Base-by-base conservation (phyloP, 441 rosid genomes). In the Geranium incanum region DNA sequence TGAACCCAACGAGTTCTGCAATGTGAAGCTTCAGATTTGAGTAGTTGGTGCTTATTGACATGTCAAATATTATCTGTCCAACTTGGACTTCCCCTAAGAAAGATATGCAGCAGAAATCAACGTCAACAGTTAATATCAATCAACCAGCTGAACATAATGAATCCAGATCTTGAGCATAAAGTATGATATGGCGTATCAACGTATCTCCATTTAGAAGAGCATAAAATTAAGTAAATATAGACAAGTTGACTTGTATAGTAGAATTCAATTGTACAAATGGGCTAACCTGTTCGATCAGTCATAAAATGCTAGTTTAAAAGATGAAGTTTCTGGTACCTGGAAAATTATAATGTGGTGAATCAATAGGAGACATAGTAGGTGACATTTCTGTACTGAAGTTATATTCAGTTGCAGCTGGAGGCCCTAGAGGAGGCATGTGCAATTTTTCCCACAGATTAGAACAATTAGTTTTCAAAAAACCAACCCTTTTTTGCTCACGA, bases 401-500 rank as follows among this genome's bases (percentile, higher is more conserved):
- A 38, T 78, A 76, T 70, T 65, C 73, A 23, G 70, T 62, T 28
- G 85, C 64, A 79, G 87, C 70, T 57, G 85, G 78, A 63, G 81
- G 75, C 71, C 81, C 80, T 78, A 75, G 80, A 73, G 79, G 78
- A 63, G 81, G 75, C 36, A 79, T 39, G 66, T 84, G 84, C 74
- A 92, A 87, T 83, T 89, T 89, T 82, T 88, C 88, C 82, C 92
- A 90, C 70, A 92, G 74, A 83, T 89, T 89, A 0, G 97, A 92
- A 78, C 99, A 94, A 79, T 94, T 91, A 18, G 98, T 94, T 83
- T 89, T 94, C 99, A 97, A 89, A 71, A 94, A 94, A 36, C 99
- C 99, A 70, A 90, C 85, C 77, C 83, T 89, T 39, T 86, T 82
- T 78, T 90, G 85, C 78, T 88, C 93, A 9, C 97, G 91, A 74